Conservation (phyloP, 2,329 filamentous ascomycete species). For the Capronia americana region DNA sequence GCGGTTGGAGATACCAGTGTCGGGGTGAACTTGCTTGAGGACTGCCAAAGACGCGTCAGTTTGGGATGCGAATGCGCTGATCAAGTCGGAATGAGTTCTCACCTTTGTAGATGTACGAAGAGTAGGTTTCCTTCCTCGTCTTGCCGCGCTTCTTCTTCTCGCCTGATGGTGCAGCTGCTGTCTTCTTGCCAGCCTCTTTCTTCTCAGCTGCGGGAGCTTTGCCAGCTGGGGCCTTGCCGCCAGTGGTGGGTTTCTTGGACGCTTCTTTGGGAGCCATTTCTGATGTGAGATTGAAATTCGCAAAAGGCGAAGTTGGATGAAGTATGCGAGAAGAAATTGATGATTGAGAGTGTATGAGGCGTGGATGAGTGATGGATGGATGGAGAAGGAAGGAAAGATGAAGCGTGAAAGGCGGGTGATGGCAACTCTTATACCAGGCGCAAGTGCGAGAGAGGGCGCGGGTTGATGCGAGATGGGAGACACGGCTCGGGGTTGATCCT, state of each 20-base stretch:
- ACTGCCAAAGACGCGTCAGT: conserved; percentile 65
- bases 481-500: conserved; percentile 32
- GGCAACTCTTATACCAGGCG: conserved; percentile 54
- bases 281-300: conserved; percentile 47
- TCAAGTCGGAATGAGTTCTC: conserved; percentile 47
- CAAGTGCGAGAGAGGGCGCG: conserved; percentile 45
- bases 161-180: conserved; percentile 77
- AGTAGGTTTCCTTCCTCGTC: conserved; percentile 99
- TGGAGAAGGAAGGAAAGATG: conserved; percentile 42
- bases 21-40: conserved; percentile 99
- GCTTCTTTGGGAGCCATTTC: conserved; percentile 98
- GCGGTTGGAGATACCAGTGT: conserved; percentile 99
- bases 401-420: conserved; percentile 50
- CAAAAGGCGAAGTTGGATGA: conserved; percentile 32
- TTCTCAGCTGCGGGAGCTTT: conserved; percentile 87
- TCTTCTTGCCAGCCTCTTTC: conserved; percentile 99
- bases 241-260: conserved; percentile 94
- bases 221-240: conserved; percentile 85
- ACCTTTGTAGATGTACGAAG: conserved; percentile 99
- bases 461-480: conserved; percentile 52
- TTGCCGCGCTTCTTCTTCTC: conserved; percentile 99
- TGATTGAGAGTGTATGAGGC: conserved; percentile 37
- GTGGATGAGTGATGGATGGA: conserved; percentile 46
- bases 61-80: conserved; percentile 29
- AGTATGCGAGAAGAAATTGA: conserved; percentile 39